Evolutionary conservation across 306 rosid genomes (phyloP).

Genomic region (Corylus americana): DNA sequence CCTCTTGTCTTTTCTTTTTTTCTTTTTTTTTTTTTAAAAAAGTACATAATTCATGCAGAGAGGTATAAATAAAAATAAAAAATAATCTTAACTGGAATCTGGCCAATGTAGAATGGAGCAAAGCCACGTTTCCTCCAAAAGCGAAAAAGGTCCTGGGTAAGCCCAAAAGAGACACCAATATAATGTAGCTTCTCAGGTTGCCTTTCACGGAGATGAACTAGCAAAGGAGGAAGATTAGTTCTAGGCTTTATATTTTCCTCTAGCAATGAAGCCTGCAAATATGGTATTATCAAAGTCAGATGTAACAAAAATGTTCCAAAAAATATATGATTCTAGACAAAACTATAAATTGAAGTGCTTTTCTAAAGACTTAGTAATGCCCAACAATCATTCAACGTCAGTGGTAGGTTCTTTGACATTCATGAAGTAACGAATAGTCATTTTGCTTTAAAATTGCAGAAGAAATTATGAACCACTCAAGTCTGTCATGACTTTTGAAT

Average conservation of each 20-base stretch:
- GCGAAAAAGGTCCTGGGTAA: constrained; percentile 82
- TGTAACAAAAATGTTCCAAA: background rate
- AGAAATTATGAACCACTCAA: background rate
- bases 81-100: constrained; percentile 85
- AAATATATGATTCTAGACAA: background rate
- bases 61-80: constrained; percentile 12
- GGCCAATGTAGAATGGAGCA: constrained; percentile 91
- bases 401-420: background rate
- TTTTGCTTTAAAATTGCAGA: background rate
- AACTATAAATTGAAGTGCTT: background rate
- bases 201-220: constrained; percentile 83
- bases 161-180: constrained; percentile 94
- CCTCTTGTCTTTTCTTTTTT: background rate
- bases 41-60: background rate
- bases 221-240: constrained; percentile 86
- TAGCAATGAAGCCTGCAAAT: constrained; percentile 77
- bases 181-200: constrained; percentile 91
- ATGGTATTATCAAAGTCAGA: constrained; percentile 15
- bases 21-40: too few relatives aligned
- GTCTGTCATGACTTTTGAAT: background rate
- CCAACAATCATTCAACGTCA: background rate
- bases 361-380: background rate
- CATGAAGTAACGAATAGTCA: background rate
- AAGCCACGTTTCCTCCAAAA: constrained; percentile 94
- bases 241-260: constrained; percentile 85